Evolutionary conservation across 257 asterid species (phyloP).

Genomic region (Solanum paucissectum): DNA sequence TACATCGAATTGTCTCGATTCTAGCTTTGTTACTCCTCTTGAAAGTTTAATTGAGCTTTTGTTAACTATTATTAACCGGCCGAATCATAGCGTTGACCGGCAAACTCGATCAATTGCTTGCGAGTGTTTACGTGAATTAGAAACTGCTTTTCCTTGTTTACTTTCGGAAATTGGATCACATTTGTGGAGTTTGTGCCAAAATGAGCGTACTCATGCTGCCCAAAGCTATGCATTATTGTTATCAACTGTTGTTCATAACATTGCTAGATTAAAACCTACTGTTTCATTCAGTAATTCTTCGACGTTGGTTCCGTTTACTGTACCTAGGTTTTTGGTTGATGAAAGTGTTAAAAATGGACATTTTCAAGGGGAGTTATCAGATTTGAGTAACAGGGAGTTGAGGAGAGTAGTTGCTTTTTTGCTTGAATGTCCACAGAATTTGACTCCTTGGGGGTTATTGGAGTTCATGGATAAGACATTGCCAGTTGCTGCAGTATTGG

Average conservation of each 20-base stretch:
- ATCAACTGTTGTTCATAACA: conserved; percentile 33
- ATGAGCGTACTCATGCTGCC: conserved; percentile 79
- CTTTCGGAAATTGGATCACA: conserved; percentile 56
- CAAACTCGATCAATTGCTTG: conserved; percentile 75
- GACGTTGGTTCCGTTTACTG: conserved; percentile 59
- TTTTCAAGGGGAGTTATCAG: conserved; percentile 35
- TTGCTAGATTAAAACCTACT: conserved; percentile 40
- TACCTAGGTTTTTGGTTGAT: conserved; percentile 44
- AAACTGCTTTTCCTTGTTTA: conserved; percentile 69
- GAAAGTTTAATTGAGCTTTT: conserved; percentile 59
- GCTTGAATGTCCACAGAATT: conserved; percentile 64
- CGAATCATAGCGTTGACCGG: conserved; percentile 81
- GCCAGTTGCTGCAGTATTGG: conserved; percentile 67
- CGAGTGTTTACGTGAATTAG: conserved; percentile 86
- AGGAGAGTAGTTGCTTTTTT: conserved; percentile 71
- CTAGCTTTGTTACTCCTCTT: conserved; percentile 8
- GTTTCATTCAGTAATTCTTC: conserved; percentile 40
- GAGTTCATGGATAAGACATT: conserved; percentile 57
- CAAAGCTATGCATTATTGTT: conserved; percentile 61
- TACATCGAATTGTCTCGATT: neutral
- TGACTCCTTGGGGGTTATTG: conserved; percentile 62
- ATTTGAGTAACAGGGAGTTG: conserved; percentile 42
- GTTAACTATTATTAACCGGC: conserved; percentile 70
- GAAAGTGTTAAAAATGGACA: conserved; percentile 13
- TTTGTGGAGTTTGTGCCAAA: conserved; percentile 68